A percentile compares a stretch with the other conserved stretches of the same genome.
Evolutionary conservation across 306 rosid species (phyloP).

Genomic region (Cucumis melo): DNA sequence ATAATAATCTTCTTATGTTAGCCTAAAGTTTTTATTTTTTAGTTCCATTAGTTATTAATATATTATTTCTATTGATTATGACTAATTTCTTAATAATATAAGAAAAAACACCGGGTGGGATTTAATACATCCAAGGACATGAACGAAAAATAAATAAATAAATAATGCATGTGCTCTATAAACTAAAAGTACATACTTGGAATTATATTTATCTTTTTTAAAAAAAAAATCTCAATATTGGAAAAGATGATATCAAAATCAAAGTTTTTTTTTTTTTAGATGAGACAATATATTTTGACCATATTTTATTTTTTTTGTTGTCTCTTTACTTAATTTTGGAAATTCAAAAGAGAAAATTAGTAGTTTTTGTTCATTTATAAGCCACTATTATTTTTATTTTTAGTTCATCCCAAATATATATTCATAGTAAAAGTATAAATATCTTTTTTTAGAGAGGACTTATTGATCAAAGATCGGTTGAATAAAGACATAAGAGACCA

Average conservation of each 20-base stretch:
- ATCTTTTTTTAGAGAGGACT: not conserved
- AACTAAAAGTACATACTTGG: not conserved
- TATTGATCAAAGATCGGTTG: not conserved
- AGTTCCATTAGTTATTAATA: too few species aligned
- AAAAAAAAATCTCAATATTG: not conserved
- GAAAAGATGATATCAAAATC: not conserved
- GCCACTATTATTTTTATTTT: not conserved
- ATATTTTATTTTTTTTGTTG: not conserved
- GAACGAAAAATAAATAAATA: not conserved
- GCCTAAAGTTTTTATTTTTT: not conserved
- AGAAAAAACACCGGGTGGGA: not conserved
- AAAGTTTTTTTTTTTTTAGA: not conserved
- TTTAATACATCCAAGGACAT: not conserved
- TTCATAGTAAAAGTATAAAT: not conserved
- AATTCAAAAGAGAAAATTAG: not conserved
- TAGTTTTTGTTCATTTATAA: too few species aligned
- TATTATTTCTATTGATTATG: not conserved
- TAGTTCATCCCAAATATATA: not conserved
- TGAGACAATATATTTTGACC: not conserved
- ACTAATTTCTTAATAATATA: not conserved
- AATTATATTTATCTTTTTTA: not conserved
- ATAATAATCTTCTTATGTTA: not conserved
- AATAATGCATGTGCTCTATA: not conserved
- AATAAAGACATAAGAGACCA: not conserved
- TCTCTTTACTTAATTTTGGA: not conserved